Base-by-base conservation (phyloP, 1,284 basidiomycete genomes). In the Golubevia sp. region DNA sequence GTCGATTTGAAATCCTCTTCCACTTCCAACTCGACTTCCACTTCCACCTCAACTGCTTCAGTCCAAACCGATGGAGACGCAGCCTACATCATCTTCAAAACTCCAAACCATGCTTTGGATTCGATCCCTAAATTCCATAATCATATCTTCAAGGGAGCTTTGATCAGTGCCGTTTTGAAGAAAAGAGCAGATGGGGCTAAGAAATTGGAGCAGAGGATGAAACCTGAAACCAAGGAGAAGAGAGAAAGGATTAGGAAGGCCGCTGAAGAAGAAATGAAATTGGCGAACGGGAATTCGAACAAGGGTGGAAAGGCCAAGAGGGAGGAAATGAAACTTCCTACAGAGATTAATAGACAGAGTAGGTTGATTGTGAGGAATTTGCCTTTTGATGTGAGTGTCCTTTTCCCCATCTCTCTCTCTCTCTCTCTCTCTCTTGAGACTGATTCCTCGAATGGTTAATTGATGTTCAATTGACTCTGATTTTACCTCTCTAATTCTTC, bases 101-200 rank as follows among this genome's bases (percentile, higher is more conserved):
- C 79, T 18, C 78, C 79, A 44, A 82, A 82, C 51, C 79, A 82
- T 61, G 79, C 79, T 15, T 71, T 74, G 64, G 67, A 62, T 4
- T 78, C 79, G 20, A 71, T 82, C 26, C 63, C 71, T 21, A 82
- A 82, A 63, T 75, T 82, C 7, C 76, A 82, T 57, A 75, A 75
- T 2, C 79, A 81, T 61, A 64, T 70, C 50, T 82, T 79, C 66
- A 82, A 82, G 58, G 78, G 77, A 15, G 73, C 79, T 2, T 74
- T 73, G 59, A 71, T 82, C 56, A 73, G 70, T 56, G 78, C 74
- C 34, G 73, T 77, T 27, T 67, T 82, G 60, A 81, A 82, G 67
- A 79, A 80, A 61, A 63, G 74, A 3, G 63, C 73, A 6, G 79
- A 82, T 59, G 71, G 69, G 8, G 79, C 75, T 6, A 61, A 72